Percentiles rank a stretch among this genome's conserved stretches.
phyloP scores from a whole-genome alignment of 75 land plant species.

The Pinus albicaulis region DNA sequence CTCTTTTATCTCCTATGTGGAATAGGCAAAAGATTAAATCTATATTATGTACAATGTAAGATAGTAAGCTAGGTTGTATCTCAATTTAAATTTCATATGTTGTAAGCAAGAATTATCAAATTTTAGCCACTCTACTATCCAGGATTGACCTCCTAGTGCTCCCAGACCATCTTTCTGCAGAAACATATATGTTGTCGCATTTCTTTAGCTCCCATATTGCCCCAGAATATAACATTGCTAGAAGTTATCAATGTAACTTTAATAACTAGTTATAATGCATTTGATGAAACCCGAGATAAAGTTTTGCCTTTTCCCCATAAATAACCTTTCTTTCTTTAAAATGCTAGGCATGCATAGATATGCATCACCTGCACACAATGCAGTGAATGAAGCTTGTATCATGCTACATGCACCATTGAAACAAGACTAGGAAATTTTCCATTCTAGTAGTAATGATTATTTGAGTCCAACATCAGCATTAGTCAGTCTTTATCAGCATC shows the following conservation, averaged over 20 bases:
- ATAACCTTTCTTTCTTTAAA: too few species aligned
- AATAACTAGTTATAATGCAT: neutral
- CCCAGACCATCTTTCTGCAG: slow-evolving; percentile 97
- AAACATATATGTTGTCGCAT: neutral
- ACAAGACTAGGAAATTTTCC: too few species aligned
- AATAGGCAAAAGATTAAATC: neutral
- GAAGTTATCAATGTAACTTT: neutral
- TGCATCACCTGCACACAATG: too few species aligned
- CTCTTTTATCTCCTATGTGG: slow-evolving; percentile 83
- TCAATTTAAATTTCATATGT: slow-evolving; percentile 23
- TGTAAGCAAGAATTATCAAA: slow-evolving; percentile 99
- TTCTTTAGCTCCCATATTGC: too few species aligned
- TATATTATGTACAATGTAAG: slow-evolving; percentile 1
- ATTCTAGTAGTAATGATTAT: too few species aligned
- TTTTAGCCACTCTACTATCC: slow-evolving; percentile 98
- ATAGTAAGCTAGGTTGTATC: neutral
- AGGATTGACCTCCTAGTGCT: slow-evolving; percentile 95
- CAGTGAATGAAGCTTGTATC: too few species aligned
- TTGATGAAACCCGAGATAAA: neutral
- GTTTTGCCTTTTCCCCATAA: too few species aligned
- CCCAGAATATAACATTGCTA: neutral
- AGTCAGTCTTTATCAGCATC: neutral
- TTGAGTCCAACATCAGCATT: neutral
- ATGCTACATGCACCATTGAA: too few species aligned
- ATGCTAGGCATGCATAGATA: too few species aligned